Conservation (phyloP, 2,329 filamentous ascomycete species). For the Fusarium anguioides region DNA sequence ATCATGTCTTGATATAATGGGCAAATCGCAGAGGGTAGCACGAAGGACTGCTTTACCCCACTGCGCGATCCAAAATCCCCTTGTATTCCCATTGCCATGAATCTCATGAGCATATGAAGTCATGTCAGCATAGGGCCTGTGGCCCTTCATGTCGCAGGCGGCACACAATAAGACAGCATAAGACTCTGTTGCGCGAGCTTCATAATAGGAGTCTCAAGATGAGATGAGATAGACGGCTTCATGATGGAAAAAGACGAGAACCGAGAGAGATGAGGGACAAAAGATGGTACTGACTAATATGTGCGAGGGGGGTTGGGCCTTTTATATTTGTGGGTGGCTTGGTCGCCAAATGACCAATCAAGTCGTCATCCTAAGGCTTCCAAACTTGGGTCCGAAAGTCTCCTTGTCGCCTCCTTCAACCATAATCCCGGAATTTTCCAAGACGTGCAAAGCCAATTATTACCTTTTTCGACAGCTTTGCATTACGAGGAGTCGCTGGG, state of each 20-base stretch:
- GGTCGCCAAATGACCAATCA: conserved; percentile 19
- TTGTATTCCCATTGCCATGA: neutral
- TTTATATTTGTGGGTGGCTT: conserved; percentile 25
- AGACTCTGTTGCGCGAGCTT: neutral
- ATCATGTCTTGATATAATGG: neutral
- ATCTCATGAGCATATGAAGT: neutral
- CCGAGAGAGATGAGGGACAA: conserved; percentile 18
- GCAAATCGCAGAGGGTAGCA: neutral
- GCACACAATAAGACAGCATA: neutral
- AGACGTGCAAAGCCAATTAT: neutral
- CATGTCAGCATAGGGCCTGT: neutral
- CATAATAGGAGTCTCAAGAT: neutral
- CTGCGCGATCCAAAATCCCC: neutral
- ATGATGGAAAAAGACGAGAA: neutral
- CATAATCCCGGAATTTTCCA: conserved; percentile 7
- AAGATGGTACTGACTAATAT: conserved; percentile 10
- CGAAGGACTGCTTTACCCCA: neutral
- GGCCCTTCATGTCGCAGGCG: neutral
- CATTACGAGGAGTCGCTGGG: neutral
- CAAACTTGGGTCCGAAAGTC: conserved; percentile 1
- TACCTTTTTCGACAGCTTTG: neutral
- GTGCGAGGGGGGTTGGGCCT: conserved; percentile 19
- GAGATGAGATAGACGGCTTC: neutral
- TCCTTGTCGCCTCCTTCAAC: neutral
- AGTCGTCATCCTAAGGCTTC: neutral